These are phyloP conservation scores for Backusella circina DNA, from an alignment of 192 early-diverging fungal species.

Conservation along the genomic window DNA sequence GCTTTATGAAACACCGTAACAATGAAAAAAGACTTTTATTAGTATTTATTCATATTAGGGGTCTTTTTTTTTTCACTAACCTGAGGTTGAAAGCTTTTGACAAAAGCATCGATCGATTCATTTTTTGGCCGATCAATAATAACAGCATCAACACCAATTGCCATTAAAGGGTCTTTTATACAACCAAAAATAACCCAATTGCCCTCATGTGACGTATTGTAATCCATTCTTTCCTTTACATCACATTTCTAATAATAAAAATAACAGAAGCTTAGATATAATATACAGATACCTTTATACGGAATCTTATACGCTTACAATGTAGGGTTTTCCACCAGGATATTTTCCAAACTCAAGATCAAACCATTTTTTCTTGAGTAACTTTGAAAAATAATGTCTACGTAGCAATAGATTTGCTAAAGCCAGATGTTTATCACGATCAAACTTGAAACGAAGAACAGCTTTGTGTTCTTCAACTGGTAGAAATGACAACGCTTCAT, in stretches of 20 bases:
- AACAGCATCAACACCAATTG: constrained; percentile 18
- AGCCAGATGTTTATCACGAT: constrained; percentile 4
- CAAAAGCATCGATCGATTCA: constrained; percentile 10
- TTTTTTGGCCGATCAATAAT: neutral
- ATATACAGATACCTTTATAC: too few relatives aligned
- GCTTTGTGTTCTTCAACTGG: constrained; percentile 12
- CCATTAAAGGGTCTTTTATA: neutral
- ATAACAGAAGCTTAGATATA: neutral
- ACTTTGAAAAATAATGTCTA: constrained; percentile 6
- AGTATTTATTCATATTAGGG: neutral
- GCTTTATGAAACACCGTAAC: neutral
- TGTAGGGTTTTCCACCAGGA: constrained; percentile 1
- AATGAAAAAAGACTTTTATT: neutral
- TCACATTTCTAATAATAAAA: neutral
- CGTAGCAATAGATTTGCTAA: constrained; percentile 9
- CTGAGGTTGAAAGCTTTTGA: constrained; percentile 11
- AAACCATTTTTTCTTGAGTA: neutral
- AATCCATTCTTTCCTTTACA: constrained; percentile 4
- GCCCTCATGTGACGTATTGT: constrained; percentile 23
- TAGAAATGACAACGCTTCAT: constrained; percentile 9
- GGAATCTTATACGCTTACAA: constrained; percentile 6
- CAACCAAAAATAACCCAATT: constrained; percentile 23
- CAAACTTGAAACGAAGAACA: constrained; percentile 16
- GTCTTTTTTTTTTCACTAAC: constrained; percentile 7
- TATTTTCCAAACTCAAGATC: constrained; percentile 1